Conservation (phyloP, 805 yeast species). For the Ogataea zsoltii region DNA sequence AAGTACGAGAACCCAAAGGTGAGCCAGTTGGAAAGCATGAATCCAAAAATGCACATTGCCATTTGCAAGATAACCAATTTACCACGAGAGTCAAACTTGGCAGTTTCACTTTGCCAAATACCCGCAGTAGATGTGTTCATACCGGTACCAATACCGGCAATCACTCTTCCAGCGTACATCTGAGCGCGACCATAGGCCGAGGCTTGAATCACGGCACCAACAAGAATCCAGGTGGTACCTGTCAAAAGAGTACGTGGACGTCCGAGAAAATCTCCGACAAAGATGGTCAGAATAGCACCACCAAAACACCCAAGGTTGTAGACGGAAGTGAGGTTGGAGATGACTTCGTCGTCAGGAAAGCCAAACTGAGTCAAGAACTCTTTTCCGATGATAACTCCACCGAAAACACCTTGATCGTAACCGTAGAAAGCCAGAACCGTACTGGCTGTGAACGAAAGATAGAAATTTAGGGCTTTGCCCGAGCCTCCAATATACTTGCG, state of each 20-base stretch:
- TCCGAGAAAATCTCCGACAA: conserved; percentile 33
- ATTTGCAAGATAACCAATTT: conserved; percentile 34
- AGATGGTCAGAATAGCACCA: conserved; percentile 36
- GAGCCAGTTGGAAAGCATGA: conserved; percentile 38
- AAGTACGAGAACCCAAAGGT: conserved; percentile 38
- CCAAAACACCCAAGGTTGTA: conserved; percentile 26
- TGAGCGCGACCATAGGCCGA: conserved; percentile 20
- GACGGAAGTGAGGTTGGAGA: conserved; percentile 14
- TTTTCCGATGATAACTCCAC: conserved; percentile 35
- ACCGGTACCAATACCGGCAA: conserved; percentile 39
- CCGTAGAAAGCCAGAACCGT: conserved; percentile 30
- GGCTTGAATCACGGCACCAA: conserved; percentile 29
- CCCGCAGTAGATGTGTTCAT: conserved; percentile 38
- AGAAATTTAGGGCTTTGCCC: conserved; percentile 11
- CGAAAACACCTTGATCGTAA: conserved; percentile 47
- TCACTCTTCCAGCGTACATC: conserved; percentile 36
- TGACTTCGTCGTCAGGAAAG: conserved; percentile 14
- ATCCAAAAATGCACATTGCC: conserved; percentile 29
- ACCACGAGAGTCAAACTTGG: conserved; percentile 36
- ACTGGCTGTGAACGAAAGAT: conserved; percentile 12
- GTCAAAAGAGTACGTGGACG: conserved; percentile 15
- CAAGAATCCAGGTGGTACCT: conserved; percentile 27
- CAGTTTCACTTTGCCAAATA: conserved; percentile 37
- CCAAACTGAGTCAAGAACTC: conserved; percentile 30
- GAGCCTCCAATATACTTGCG: conserved; percentile 15